Evolutionary conservation across 345 rosid genomes (phyloP).

Genomic region (Draba incana): DNA sequence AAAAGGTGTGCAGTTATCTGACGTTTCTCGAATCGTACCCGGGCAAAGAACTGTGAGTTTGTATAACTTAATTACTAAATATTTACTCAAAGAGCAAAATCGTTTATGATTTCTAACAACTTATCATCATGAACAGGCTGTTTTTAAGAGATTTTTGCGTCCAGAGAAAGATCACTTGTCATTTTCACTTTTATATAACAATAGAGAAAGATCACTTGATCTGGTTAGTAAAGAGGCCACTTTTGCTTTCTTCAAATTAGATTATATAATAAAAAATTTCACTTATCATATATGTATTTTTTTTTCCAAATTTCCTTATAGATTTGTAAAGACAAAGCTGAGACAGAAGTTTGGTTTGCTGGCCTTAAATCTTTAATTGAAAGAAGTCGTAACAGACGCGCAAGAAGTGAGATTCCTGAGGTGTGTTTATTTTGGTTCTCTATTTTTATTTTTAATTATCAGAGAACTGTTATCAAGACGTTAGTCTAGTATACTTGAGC

Average conservation of each 20-base stretch:
- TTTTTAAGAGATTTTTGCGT: slow-evolving; percentile 86
- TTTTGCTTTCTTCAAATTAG: slow-evolving; percentile 10
- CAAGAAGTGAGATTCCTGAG: slow-evolving; percentile 70
- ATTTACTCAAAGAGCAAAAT: background rate
- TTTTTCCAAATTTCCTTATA: slow-evolving; percentile 22
- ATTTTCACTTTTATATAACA: slow-evolving; percentile 88
- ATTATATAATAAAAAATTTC: background rate
- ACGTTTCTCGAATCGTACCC: slow-evolving; percentile 67
- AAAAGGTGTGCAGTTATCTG: slow-evolving; percentile 58
- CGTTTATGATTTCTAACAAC: background rate
- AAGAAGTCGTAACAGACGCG: slow-evolving; percentile 52
- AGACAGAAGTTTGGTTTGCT: slow-evolving; percentile 89
- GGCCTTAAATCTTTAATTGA: slow-evolving; percentile 72
- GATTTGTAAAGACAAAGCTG: slow-evolving; percentile 97
- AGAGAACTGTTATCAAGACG: too few relatives aligned
- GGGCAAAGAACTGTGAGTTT: slow-evolving; percentile 95
- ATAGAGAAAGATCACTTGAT: slow-evolving; percentile 93
- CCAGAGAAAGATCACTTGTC: slow-evolving; percentile 95
- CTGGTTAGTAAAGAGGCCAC: slow-evolving; percentile 61
- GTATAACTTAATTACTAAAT: slow-evolving; percentile 29
- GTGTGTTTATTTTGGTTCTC: slow-evolving; percentile 49
- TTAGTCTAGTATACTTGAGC: background rate
- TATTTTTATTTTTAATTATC: too few relatives aligned
- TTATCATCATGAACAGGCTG: slow-evolving; percentile 58
- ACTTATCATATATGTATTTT: background rate